These are phyloP conservation scores for Hypoxylon sp. DNA, from an alignment of 2,329 filamentous ascomycete species.

Conservation along the genomic window DNA sequence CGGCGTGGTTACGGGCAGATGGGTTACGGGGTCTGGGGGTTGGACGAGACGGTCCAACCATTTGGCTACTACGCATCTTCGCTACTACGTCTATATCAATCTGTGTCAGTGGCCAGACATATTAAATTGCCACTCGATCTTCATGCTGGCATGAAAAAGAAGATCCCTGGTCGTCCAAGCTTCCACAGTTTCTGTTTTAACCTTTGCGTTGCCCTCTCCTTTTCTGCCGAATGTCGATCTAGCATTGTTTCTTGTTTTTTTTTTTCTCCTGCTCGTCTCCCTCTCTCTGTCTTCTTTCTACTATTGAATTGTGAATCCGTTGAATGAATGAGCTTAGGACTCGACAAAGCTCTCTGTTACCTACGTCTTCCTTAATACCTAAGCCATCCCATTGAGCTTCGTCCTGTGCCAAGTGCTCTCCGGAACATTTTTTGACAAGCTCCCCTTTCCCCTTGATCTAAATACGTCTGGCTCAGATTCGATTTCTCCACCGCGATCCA, in stretches of 20 bases:
- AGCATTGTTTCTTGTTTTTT: not conserved
- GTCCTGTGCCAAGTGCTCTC: conserved; percentile 15
- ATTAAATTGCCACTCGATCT: conserved; percentile 28
- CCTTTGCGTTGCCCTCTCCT: conserved; percentile 16
- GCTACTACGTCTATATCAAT: not conserved
- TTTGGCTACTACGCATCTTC: not conserved
- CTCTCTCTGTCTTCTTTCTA: conserved; percentile 3
- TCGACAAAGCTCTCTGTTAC: conserved; percentile 1
- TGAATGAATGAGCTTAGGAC: not conserved
- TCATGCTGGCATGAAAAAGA: conserved; percentile 35
- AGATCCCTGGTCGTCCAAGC: conserved; percentile 19
- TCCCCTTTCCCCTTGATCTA: conserved; percentile 31
- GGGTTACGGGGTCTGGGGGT: not conserved
- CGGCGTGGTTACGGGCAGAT: conserved; percentile 10
- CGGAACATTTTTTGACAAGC: conserved; percentile 2
- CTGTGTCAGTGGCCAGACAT: no score
- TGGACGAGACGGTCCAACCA: conserved; percentile 13
- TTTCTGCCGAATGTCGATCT: not conserved
- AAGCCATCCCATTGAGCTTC: conserved; percentile 1
- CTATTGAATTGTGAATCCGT: not conserved
- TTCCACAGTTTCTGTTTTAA: conserved; percentile 33
- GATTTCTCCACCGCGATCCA: conserved; percentile 31
- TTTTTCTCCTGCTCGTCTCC: not conserved
- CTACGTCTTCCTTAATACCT: conserved; percentile 10
- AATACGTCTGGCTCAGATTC: conserved; percentile 31